phyloP scores from a whole-genome alignment of 306 rosid species.

The Inga oerstediana region DNA sequence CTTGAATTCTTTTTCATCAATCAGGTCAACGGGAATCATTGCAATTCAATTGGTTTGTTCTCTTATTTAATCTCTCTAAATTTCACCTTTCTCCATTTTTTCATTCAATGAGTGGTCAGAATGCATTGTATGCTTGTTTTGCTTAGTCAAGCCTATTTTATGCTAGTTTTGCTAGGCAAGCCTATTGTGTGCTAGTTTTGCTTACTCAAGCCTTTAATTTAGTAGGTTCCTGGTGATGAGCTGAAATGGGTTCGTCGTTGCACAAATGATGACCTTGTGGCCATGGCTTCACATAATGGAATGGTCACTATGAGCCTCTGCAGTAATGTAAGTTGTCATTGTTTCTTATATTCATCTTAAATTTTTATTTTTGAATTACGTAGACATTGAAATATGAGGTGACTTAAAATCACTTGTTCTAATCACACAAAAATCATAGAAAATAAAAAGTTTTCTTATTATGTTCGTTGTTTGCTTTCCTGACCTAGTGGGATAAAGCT shows the following conservation, averaged over 20 bases:
- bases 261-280: constrained; percentile 87
- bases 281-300: constrained; percentile 97
- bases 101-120: constrained; percentile 11
- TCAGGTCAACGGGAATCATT: constrained; percentile 92
- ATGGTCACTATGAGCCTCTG: constrained; percentile 80
- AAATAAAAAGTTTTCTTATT: not conserved
- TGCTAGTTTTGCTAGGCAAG: too few species aligned
- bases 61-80: constrained; percentile 32
- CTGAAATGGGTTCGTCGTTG: constrained; percentile 97
- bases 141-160: constrained; percentile 3
- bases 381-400: not conserved
- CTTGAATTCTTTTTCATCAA: constrained; percentile 84
- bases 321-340: constrained; percentile 63
- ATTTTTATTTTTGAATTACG: not conserved
- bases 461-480: not conserved
- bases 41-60: constrained; percentile 95
- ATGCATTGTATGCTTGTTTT: constrained; percentile 19
- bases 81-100: constrained; percentile 14
- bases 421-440: not conserved
- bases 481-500: too few species aligned
- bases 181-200: not conserved
- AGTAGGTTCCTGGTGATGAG: constrained; percentile 91
- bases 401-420: constrained; percentile 12
- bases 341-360: not conserved
- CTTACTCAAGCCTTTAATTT: constrained; percentile 41